Evolutionary conservation across 2,329 filamentous ascomycete genomes (phyloP), one percentile per base, ranked within the genome.

Genomic region (Xylaria sp.): DNA sequence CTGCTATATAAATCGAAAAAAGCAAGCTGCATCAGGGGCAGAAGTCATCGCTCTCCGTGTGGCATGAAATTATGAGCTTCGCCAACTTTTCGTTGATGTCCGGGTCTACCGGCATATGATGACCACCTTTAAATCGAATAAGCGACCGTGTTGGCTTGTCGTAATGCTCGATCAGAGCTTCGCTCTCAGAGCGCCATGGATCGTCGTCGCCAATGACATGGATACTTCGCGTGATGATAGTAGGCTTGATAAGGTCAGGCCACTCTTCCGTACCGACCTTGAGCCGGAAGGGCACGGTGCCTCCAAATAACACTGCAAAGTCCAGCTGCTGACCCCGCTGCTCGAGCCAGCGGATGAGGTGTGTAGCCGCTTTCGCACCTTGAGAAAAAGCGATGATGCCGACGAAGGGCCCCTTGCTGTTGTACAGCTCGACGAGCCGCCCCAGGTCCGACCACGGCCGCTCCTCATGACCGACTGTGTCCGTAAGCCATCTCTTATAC

Each of bases 401-500:
- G 42, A 68, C 66, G 49, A 68, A 68, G 17, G 66, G 66, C 9
- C 66, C 66, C 5, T 66, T 45, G 38, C 59, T 9, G 27, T 68
- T 61, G 55, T 63, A 68, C 7, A 68, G 1, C 59, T 61, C 66
- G 36, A 63, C 58, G 29, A 68, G 66, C 27, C 44, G 50, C 13
- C 7, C 54, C 1, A 68, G 63, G 13, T 63, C 66, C 20, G 54
- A 10, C 66, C 65, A 67, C n/a, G 65, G 61, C 10, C 17, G 25
- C 49, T 67, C 58, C 17, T 65, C 65, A 6, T 64, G 42, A 3
- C 55, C 66, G 38, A 47, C 59, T 39, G 22, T 57, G 59, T 68
- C 66, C 15, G 58, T 54, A 38, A 71, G 63, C 69, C 69, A 71
- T n/a, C 63, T 60, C 25, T 69, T 64, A 29, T 71, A 71, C 11